Evolutionary conservation across 306 rosid genomes (phyloP).

Genomic region (Mimosa bimucronata): DNA sequence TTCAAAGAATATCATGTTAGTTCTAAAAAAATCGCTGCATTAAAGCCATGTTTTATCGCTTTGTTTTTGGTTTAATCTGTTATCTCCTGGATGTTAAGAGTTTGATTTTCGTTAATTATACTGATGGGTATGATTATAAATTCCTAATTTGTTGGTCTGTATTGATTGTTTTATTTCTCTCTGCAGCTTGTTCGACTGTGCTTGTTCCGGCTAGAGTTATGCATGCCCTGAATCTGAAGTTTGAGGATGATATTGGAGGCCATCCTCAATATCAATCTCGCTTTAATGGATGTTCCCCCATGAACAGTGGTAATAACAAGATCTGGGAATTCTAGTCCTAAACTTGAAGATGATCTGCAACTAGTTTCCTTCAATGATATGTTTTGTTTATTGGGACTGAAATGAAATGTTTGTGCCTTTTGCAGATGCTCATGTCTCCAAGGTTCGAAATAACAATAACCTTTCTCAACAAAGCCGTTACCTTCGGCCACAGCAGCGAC

Average conservation of each 20-base stretch:
- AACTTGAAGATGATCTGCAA: not conserved
- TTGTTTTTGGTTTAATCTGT: not conserved
- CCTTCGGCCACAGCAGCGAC: slow-evolving; percentile 33
- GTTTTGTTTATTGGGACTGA: not conserved
- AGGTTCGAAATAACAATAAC: slow-evolving; percentile 29
- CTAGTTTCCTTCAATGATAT: too few relatives aligned
- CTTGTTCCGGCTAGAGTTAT: slow-evolving; percentile 71
- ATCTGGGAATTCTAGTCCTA: not conserved
- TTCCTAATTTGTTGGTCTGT: not conserved
- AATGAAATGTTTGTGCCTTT: not conserved
- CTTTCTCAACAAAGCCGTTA: slow-evolving; percentile 45
- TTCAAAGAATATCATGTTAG: not conserved
- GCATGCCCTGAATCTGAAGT: slow-evolving; percentile 62
- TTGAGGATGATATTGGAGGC: slow-evolving; percentile 40
- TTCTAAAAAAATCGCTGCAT: not conserved
- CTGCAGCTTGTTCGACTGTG: slow-evolving; percentile 57
- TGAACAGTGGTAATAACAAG: slow-evolving; percentile 49
- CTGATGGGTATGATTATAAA: not conserved
- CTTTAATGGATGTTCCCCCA: slow-evolving; percentile 29
- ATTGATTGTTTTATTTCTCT: not conserved
- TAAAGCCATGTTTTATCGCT: too few relatives aligned
- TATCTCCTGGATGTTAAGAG: not conserved
- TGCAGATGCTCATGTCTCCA: slow-evolving; percentile 37
- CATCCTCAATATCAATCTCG: slow-evolving; percentile 49
- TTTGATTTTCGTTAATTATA: not conserved